These are phyloP conservation scores for Haplosporangium gracile DNA, from an alignment of 192 early-diverging fungal genomes.

Conservation along the genomic window DNA sequence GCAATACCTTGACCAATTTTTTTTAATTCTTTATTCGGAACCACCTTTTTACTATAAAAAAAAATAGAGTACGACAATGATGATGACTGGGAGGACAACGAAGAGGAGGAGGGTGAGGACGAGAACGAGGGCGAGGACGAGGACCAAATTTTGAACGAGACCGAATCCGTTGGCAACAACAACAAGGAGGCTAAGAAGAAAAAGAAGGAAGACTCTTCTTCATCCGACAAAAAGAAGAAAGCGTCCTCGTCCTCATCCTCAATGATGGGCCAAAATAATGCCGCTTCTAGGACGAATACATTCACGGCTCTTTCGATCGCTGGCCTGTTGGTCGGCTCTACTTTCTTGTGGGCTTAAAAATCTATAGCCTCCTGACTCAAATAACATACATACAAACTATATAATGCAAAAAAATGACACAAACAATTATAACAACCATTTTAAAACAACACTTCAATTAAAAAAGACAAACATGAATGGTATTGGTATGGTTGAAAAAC, in stretches of 20 bases:
- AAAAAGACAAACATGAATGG: too few relatives aligned
- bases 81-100: slow-evolving; percentile 13
- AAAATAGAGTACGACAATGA: not conserved
- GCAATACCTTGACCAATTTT: too few relatives aligned
- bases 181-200: not conserved
- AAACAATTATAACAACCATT: too few relatives aligned
- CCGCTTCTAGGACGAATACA: not conserved
- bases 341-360: not conserved
- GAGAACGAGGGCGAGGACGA: not conserved
- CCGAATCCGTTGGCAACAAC: not conserved
- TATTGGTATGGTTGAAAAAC: too few relatives aligned
- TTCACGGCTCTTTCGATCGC: slow-evolving; percentile 7
- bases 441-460: too few relatives aligned
- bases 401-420: too few relatives aligned
- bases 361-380: too few relatives aligned
- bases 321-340: not conserved
- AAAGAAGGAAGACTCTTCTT: not conserved
- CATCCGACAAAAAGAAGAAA: not conserved
- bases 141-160: not conserved
- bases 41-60: too few relatives aligned
- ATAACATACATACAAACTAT: too few relatives aligned
- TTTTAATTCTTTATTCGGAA: too few relatives aligned
- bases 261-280: not conserved
- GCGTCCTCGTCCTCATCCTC: not conserved
- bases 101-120: not conserved